Base-by-base conservation (phyloP, 2,329 filamentous ascomycete genomes). In the Mariannaea elegans region DNA sequence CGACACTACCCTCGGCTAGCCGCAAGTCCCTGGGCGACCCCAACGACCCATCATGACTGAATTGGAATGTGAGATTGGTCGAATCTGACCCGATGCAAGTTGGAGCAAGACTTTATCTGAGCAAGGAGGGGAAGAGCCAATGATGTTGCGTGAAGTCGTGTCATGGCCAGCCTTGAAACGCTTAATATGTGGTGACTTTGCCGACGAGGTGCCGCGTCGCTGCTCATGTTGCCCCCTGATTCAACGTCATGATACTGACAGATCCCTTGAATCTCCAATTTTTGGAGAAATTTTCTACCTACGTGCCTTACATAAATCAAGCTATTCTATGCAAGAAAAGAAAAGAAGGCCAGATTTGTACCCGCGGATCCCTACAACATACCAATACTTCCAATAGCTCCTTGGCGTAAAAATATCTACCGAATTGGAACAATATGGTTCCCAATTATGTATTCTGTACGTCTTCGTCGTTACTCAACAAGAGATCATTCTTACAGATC, bases 1-100 rank as follows among this genome's bases (percentile, higher is more conserved):
- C 61, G 55, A 50, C 62, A 27, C 63, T 70, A 69, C 59, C 68
- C 68, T 70, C 68, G 68, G 68, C 67, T 70, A 70, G 58, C 59
- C 65, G 64, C 59, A 61, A 57, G 64, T 52, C 61, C 56, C 53
- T 31, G 21, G 46, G 13, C 50, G 51, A 59, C 18, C 50, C 51
- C 50, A 54, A 44, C 51, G 45, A 42, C 49, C 46, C 34, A 48
- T 9, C 18, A 13, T n/a, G 36, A 36, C 21, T 4, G 38, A 42
- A 41, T 46, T 38, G 18, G 23, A 5, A 29, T 49, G 24, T 32
- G 36, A 58, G 48, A 56, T 61, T 59, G 56, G 56, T 36, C 23
- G 18, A 21, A 38, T 36, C 8, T 27, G 21, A 31, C 16, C 13
- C 23, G 10, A 32, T 23, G 47, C 51, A 7, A 19, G 24, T 65